Conservation (phyloP, 2,329 filamentous ascomycete genomes). For the Penicillium sp. region DNA sequence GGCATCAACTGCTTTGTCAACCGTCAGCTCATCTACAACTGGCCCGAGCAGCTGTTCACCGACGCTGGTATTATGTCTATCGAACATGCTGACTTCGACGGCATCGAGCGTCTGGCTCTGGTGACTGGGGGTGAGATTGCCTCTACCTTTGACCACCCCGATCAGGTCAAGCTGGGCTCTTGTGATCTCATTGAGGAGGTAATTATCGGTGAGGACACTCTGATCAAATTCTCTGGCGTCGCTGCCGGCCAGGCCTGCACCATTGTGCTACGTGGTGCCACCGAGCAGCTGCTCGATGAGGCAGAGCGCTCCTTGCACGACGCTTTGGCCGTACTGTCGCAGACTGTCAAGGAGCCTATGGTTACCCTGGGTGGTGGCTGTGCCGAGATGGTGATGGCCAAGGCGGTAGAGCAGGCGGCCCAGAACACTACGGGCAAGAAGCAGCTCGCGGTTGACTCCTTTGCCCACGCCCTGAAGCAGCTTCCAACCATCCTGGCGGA, state of each 20-base stretch:
- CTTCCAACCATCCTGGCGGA: conserved; percentile 95
- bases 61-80: conserved; percentile 98
- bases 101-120: conserved; percentile 88
- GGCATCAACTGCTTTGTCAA: conserved; percentile 99
- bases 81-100: conserved; percentile 98
- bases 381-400: conserved; percentile 98
- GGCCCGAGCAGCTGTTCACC: conserved; percentile 97
- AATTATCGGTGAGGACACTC: conserved; percentile 94
- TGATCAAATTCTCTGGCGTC: conserved; percentile 96
- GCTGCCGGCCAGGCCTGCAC: conserved; percentile 93
- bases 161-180: conserved; percentile 91
- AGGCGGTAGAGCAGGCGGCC: conserved; percentile 90
- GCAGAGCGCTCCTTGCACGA: conserved; percentile 95
- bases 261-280: conserved; percentile 91
- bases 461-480: conserved; percentile 84
- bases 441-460: conserved; percentile 86
- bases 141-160: conserved; percentile 96
- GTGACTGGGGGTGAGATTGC: conserved; percentile 97
- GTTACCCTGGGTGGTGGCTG: conserved; percentile 94
- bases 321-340: conserved; percentile 90
- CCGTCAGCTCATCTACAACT: conserved; percentile 99
- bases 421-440: conserved; percentile 97
- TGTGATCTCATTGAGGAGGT: conserved; percentile 97
- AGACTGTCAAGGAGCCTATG: conserved; percentile 91
- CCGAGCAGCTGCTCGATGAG: conserved; percentile 94